Percentiles rank a stretch among this genome's conserved stretches.
Evolutionary conservation across 805 yeast genomes (phyloP).

Genomic region (Starmerella apicola): DNA sequence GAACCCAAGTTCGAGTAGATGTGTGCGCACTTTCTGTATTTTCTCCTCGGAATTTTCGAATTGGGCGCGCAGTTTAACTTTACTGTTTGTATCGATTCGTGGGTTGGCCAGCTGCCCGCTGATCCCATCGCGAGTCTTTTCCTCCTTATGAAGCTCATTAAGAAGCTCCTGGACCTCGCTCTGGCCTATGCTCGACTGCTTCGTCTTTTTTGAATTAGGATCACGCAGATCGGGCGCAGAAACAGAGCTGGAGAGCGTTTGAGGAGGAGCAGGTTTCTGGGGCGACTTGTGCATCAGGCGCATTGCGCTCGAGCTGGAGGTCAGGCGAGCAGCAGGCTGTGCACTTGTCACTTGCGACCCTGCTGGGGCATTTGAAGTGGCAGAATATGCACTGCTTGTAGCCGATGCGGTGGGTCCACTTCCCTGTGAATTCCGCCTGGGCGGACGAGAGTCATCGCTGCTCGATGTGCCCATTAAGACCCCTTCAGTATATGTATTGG

Average conservation of each 20-base stretch:
- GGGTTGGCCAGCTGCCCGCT: constrained; percentile 25
- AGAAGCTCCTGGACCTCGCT: constrained; percentile 20
- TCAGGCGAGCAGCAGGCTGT: too few relatives aligned
- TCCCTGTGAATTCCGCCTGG: background rate
- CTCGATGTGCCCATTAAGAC: background rate
- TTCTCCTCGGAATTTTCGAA: constrained; percentile 17
- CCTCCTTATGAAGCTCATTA: constrained; percentile 28
- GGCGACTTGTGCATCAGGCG: background rate
- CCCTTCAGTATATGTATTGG: too few relatives aligned
- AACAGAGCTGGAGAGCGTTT: too few relatives aligned
- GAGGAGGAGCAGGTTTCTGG: background rate
- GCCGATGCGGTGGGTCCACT: too few relatives aligned
- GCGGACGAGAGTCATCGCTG: background rate
- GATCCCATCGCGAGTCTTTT: constrained; percentile 29
- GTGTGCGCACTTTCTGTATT: constrained; percentile 12
- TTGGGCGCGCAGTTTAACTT: constrained; percentile 16
- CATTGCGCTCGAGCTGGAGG: background rate
- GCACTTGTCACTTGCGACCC: too few relatives aligned
- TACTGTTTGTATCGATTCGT: constrained; percentile 6
- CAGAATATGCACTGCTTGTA: too few relatives aligned
- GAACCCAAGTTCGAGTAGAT: constrained; percentile 38
- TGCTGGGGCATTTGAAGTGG: too few relatives aligned
- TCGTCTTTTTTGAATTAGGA: background rate
- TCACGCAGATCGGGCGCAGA: background rate
- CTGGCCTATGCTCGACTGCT: too few relatives aligned